Conservation (phyloP, 2,329 filamentous ascomycete genomes). For the Talaromyces piceae region DNA sequence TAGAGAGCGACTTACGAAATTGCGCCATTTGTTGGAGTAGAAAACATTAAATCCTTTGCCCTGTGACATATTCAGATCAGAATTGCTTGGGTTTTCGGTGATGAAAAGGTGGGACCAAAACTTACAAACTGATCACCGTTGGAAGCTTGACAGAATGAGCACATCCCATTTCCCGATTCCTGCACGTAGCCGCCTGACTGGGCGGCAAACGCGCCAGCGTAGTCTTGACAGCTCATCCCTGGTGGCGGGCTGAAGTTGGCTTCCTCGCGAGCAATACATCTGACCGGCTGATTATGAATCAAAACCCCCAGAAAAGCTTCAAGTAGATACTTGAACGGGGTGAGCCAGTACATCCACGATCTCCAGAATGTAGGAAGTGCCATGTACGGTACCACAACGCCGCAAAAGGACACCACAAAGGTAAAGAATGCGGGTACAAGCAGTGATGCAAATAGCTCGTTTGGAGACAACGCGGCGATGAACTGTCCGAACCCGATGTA, state of each 20-base stretch:
- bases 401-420: slow-evolving; percentile 65
- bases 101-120: slow-evolving; percentile 4
- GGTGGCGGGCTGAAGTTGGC: slow-evolving; percentile 54
- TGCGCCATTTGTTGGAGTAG: slow-evolving; percentile 55
- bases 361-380: slow-evolving; percentile 61
- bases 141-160: slow-evolving; percentile 58
- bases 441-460: slow-evolving; percentile 58
- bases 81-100: too few relatives aligned
- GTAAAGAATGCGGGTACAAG: slow-evolving; percentile 64
- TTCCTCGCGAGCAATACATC: slow-evolving; percentile 50
- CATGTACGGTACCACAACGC: slow-evolving; percentile 62
- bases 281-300: slow-evolving; percentile 48
- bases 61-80: slow-evolving; percentile 12
- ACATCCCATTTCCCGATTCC: slow-evolving; percentile 48
- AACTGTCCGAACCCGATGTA: slow-evolving; percentile 60
- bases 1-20: slow-evolving; percentile 42
- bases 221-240: slow-evolving; percentile 53
- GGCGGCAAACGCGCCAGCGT: slow-evolving; percentile 47
- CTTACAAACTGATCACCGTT: slow-evolving; percentile 55
- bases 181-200: slow-evolving; percentile 55
- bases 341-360: slow-evolving; percentile 58
- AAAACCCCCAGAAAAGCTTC: slow-evolving; percentile 54
- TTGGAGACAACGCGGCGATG: slow-evolving; percentile 60
- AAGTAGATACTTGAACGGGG: slow-evolving; percentile 61
- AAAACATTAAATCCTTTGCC: slow-evolving; percentile 51